Conservation (phyloP, 441 rosid genomes). For the Hura crepitans region DNA sequence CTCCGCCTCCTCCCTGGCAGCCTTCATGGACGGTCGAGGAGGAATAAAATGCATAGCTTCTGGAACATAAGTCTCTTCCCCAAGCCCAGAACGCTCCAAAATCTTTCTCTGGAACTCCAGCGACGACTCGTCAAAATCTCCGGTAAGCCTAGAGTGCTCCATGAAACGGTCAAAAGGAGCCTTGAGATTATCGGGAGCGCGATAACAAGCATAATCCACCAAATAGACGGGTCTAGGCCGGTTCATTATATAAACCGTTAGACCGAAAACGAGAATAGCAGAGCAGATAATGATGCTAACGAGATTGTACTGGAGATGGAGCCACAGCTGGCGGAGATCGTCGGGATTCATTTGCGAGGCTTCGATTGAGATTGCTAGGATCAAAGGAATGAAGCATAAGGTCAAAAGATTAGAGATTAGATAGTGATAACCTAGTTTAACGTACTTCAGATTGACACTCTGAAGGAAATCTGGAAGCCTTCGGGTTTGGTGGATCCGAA, state of each 20-base stretch:
- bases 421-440: constrained; percentile 65
- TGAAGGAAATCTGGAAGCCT: constrained; percentile 66
- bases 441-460: constrained; percentile 76
- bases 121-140: constrained; percentile 67
- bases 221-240: constrained; percentile 53
- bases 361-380: constrained; percentile 39
- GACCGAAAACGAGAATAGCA: constrained; percentile 44
- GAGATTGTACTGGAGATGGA: constrained; percentile 57
- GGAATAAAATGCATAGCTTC: constrained; percentile 67
- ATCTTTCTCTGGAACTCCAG: constrained; percentile 73
- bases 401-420: constrained; percentile 52
- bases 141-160: constrained; percentile 54
- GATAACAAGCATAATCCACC: constrained; percentile 55
- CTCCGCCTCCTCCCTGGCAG: constrained; percentile 68
- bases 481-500: constrained; percentile 51
- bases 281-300: constrained; percentile 48
- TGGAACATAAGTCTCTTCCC: constrained; percentile 66
- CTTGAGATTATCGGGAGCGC: constrained; percentile 47
- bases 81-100: constrained; percentile 63
- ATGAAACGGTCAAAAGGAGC: constrained; percentile 48
- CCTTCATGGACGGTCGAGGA: constrained; percentile 57
- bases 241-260: constrained; percentile 53
- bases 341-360: constrained; percentile 44
- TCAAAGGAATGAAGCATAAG: constrained; percentile 52
- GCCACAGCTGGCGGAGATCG: constrained; percentile 53